Evolutionary conservation across 2,329 filamentous ascomycete species (phyloP).

Genomic region (Phoma sp.): DNA sequence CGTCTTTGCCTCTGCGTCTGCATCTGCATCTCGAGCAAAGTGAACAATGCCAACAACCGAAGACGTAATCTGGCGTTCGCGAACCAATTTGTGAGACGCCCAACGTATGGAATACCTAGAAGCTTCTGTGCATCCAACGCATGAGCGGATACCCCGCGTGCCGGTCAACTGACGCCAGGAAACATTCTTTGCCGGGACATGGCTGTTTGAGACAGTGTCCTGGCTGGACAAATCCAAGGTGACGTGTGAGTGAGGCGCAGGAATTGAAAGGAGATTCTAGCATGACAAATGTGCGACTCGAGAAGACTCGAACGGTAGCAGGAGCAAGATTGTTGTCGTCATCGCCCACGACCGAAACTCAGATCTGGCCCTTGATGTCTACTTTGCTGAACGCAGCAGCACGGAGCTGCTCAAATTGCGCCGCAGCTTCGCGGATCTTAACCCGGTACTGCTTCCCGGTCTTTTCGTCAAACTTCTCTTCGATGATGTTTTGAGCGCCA

Average conservation of each 20-base stretch:
- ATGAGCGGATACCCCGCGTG: conserved; percentile 42
- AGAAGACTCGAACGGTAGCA: conserved; percentile 8
- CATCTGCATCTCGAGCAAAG: not conserved
- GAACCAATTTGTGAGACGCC: conserved; percentile 33
- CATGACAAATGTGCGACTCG: conserved; percentile 18
- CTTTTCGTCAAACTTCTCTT: conserved; percentile 69
- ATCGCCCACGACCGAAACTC: conserved; percentile 42
- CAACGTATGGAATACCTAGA: conserved; percentile 39
- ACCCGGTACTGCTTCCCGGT: conserved; percentile 31
- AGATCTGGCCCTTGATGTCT: conserved; percentile 98
- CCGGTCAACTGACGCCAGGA: conserved; percentile 34
- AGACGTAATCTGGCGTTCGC: conserved; percentile 18
- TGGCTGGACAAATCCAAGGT: conserved; percentile 19
- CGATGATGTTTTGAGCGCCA: conserved; percentile 75
- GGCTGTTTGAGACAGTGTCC: conserved; percentile 27
- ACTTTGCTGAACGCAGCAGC: conserved; percentile 79
- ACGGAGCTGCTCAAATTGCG: conserved; percentile 76
- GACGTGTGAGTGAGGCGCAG: conserved; percentile 32
- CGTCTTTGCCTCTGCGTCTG: conserved; percentile 21
- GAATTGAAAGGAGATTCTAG: conserved; percentile 27
- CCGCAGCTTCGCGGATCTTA: conserved; percentile 67
- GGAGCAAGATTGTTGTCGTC: conserved; percentile 5
- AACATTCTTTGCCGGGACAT: conserved; percentile 28
- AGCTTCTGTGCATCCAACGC: conserved; percentile 37
- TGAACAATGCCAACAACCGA: conserved; percentile 19